Conservation (phyloP, 495 filamentous ascomycete species). For the Talaromyces proteolyticus region DNA sequence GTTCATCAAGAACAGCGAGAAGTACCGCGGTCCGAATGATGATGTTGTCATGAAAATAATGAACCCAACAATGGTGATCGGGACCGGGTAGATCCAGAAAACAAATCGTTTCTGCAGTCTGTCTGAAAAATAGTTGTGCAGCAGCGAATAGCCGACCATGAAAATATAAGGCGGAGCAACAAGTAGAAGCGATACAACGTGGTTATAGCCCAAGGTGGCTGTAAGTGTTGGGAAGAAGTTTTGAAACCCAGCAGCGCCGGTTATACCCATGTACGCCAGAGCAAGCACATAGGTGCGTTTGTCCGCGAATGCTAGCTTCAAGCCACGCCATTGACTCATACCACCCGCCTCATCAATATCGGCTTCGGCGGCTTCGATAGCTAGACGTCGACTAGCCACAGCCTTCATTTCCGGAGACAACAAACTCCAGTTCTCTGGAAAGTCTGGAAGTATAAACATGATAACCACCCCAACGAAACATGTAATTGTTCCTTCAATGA, state of each 20-base stretch:
- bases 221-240: constrained; percentile 51
- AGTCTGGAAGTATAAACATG: constrained; percentile 39
- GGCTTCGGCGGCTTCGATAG: constrained; percentile 40
- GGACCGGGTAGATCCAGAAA: constrained; percentile 46
- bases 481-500: constrained; percentile 42
- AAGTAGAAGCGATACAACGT: constrained; percentile 40
- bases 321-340: constrained; percentile 41
- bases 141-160: constrained; percentile 44
- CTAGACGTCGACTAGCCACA: constrained; percentile 44
- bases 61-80: constrained; percentile 43
- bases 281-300: constrained; percentile 45
- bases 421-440: constrained; percentile 41
- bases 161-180: constrained; percentile 51
- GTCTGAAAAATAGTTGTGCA: constrained; percentile 41
- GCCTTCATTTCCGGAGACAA: constrained; percentile 41
- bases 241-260: constrained; percentile 46
- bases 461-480: constrained; percentile 32
- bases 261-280: constrained; percentile 45
- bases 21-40: constrained; percentile 43
- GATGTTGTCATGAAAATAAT: constrained; percentile 45
- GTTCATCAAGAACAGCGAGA: constrained; percentile 48
- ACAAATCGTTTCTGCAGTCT: constrained; percentile 39
- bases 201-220: constrained; percentile 30
- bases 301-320: constrained; percentile 47
- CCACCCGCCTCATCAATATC: constrained; percentile 42